Conservation (phyloP, 306 rosid species). For the Purshia tridentata region DNA sequence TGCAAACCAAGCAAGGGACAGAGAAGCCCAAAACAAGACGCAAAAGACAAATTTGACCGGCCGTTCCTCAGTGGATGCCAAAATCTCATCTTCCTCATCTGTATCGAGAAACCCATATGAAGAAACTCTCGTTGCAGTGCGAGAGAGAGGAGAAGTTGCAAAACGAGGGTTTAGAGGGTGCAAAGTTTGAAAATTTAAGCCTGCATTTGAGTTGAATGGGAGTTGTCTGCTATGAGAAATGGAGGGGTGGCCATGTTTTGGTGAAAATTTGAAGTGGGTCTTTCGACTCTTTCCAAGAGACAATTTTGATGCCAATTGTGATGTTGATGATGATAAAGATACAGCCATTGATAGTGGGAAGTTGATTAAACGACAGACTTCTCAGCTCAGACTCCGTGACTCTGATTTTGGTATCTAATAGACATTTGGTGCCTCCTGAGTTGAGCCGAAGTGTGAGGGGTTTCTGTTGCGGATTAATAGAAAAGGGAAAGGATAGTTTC, state of each 20-base stretch:
- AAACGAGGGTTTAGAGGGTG: conserved; percentile 19
- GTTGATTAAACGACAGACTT: neutral
- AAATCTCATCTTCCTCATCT: conserved; percentile 40
- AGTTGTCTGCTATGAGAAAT: conserved; percentile 5
- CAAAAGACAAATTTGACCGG: conserved; percentile 58
- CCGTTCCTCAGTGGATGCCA: conserved; percentile 41
- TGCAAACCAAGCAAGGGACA: conserved; percentile 82
- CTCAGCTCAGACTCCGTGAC: neutral
- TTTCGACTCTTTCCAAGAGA: conserved; percentile 45
- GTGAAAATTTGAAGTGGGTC: conserved; percentile 37
- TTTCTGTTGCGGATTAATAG: neutral
- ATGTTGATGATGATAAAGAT: conserved; percentile 21
- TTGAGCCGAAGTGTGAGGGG: neutral
- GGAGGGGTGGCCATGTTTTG: conserved; percentile 19
- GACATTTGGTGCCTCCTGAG: neutral
- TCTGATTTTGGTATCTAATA: neutral
- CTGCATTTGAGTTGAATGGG: conserved; percentile 20
- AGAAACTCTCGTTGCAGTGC: conserved; percentile 35
- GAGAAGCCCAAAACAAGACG: conserved; percentile 78
- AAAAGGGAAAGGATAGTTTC: neutral
- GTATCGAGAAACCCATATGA: conserved; percentile 36
- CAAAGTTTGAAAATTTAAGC: conserved; percentile 25
- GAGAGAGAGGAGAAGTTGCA: conserved; percentile 22
- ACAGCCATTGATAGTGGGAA: conserved; percentile 46
- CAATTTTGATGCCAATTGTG: conserved; percentile 38